A percentile compares a stretch with the other conserved stretches of the same genome.
Evolutionary conservation across 352 stramenopile genomes (phyloP).

Genomic region (Thraustochytrium sp.): DNA sequence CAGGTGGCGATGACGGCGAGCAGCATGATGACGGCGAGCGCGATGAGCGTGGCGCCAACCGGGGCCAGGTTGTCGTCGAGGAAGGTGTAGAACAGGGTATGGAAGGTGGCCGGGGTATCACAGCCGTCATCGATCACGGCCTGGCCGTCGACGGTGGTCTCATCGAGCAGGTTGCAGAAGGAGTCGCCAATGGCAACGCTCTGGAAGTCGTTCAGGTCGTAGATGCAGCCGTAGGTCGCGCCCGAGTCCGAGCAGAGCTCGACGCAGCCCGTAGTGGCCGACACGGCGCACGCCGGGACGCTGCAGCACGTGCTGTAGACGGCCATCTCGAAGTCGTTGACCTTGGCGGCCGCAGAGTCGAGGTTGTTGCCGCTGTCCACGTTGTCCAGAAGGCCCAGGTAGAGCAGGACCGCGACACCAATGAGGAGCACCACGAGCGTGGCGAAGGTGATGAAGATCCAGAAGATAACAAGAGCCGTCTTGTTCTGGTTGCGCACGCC

Average conservation of each 20-base stretch:
- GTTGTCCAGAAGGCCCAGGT: constrained; percentile 15
- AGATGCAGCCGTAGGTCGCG: background rate
- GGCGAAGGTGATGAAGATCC: constrained; percentile 1
- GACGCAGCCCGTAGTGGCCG: background rate
- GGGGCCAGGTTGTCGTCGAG: constrained; percentile 9
- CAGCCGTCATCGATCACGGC: background rate
- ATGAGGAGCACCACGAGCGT: background rate
- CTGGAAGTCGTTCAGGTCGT: background rate
- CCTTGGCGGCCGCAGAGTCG: background rate
- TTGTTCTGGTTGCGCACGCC: constrained; percentile 30
- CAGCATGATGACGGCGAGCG: constrained; percentile 11
- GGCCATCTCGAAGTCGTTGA: constrained; percentile 28
- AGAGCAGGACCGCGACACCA: constrained; percentile 3
- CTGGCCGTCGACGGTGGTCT: background rate
- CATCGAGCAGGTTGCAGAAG: background rate
- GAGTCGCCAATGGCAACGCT: background rate
- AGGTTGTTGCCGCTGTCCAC: background rate
- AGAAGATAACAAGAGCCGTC: constrained; percentile 2
- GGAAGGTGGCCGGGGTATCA: background rate
- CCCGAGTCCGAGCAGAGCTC: background rate
- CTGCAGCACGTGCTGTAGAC: constrained; percentile 22
- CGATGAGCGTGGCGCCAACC: constrained; percentile 28
- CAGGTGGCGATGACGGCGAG: constrained; percentile 8
- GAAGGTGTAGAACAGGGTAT: background rate
- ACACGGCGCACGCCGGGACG: background rate